Evolutionary conservation across 2,329 filamentous ascomycete species (phyloP).

Genomic region (Colletotrichum gloeosporioides): DNA sequence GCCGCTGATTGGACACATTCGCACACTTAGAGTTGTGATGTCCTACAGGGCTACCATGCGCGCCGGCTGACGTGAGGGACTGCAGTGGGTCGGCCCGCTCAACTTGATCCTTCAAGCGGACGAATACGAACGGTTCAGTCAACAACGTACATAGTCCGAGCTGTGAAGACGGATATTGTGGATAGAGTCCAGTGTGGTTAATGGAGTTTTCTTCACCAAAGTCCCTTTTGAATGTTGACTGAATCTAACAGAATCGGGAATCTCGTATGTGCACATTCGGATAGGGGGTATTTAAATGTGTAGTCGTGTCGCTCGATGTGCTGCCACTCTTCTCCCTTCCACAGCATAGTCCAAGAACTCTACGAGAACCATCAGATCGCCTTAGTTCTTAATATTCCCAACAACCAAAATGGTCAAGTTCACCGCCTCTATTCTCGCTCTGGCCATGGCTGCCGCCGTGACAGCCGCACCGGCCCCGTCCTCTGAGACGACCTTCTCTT

Average conservation of each 20-base stretch:
- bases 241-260: background rate
- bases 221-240: background rate
- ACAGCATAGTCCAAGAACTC: background rate
- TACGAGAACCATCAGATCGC: background rate
- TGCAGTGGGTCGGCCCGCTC: background rate
- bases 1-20: background rate
- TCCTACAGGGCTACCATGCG: background rate
- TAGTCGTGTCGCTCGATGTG: background rate
- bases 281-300: background rate
- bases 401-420: background rate
- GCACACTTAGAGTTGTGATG: background rate
- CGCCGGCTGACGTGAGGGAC: background rate
- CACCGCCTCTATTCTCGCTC: background rate
- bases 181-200: background rate
- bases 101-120: background rate
- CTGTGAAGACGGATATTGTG: background rate
- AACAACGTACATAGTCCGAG: background rate
- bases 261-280: background rate
- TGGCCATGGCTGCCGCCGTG: background rate
- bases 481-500: constrained; percentile 4
- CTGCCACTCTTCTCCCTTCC: background rate
- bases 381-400: background rate
- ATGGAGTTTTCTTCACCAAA: background rate
- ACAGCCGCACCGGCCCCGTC: background rate
- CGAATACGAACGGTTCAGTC: background rate